Evolutionary conservation across 768 basidiomycete genomes (phyloP).

Genomic region (Cubamyces sp.): DNA sequence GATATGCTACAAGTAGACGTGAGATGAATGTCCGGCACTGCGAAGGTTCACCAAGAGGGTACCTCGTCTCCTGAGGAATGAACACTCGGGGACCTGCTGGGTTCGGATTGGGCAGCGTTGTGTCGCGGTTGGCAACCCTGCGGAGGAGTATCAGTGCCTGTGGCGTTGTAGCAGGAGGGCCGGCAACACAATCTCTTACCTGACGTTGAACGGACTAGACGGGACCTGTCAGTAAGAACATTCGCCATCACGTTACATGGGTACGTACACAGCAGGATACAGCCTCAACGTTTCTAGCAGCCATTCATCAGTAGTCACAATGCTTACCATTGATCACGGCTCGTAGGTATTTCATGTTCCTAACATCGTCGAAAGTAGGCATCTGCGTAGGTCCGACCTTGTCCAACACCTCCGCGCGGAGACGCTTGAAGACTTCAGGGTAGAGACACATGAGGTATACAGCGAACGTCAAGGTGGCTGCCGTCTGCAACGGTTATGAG

Average conservation of each 20-base stretch:
- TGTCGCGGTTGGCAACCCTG: slow-evolving; percentile 31
- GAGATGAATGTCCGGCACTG: slow-evolving; percentile 26
- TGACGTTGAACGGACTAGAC: slow-evolving; percentile 34
- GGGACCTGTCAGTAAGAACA: background rate
- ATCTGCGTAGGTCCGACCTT: slow-evolving; percentile 33
- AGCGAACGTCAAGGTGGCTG: slow-evolving; percentile 37
- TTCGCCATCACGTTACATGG: background rate
- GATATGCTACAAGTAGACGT: slow-evolving; percentile 15
- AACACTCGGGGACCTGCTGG: slow-evolving; percentile 34
- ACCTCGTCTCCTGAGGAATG: slow-evolving; percentile 34
- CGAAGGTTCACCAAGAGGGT: slow-evolving; percentile 23
- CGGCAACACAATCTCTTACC: slow-evolving; percentile 12
- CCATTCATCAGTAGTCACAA: background rate
- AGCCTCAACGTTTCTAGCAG: slow-evolving; percentile 25
- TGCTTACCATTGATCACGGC: slow-evolving; percentile 41
- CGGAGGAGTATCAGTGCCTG: too few relatives aligned
- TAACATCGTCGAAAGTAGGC: slow-evolving; percentile 39
- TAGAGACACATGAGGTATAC: slow-evolving; percentile 40
- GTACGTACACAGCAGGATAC: slow-evolving; percentile 37
- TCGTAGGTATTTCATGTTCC: slow-evolving; percentile 40
- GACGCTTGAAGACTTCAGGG: slow-evolving; percentile 35
- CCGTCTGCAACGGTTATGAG: slow-evolving; percentile 29
- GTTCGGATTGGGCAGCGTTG: slow-evolving; percentile 28
- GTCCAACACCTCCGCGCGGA: slow-evolving; percentile 40
- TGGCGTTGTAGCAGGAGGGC: too few relatives aligned